Evolutionary conservation across 2,329 filamentous ascomycete species (phyloP), one percentile per base, ranked within the genome.

Genomic region (Colletotrichum endophyticum): DNA sequence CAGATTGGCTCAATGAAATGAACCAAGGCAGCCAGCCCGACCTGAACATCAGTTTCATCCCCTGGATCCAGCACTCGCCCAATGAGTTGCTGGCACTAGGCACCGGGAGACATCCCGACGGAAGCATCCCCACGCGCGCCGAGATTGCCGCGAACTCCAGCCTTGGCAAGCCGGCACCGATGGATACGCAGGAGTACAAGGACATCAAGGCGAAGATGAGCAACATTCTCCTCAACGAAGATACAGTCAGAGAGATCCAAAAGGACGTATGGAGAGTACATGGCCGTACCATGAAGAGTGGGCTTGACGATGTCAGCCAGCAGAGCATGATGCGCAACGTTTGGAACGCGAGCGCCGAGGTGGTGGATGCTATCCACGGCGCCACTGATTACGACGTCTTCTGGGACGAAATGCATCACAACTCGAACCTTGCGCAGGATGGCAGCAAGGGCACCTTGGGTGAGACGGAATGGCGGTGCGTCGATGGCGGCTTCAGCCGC

Each of bases 281-380:
- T 79, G 82, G 81, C n/a, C 82, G 86, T 19, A 79, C 84, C 3
- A 81, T 82, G 34, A 85, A 85, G n/a, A 78, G 83, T 7, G 91
- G 91, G 2, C 87, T 91, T 27, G 92, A 93, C 81, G 86, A 91
- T 71, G 94, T 90, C 87, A 93, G 91, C 16, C 34, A 64, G 68
- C 57, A 71, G 15, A 34, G 27, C n/a, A 25, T 53, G 13, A 34
- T 71, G 13, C 68, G 68, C 28, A 53, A 93, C 79, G 88, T 89
- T 32, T 85, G 93, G 16, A 88, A 88, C 8, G 86, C 87, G 19
- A 85, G 84, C 57, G 83, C 88, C 6, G 91, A 91, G 76, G 88
- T 89, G 78, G 91, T 88, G 13, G 78, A 80, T 2, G 90, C 93
- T 77, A 73, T 77, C n/a, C 59, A 78, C 13, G 64, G 59, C 5